These are phyloP conservation scores for Fusarium nurragi DNA, from an alignment of 2,329 filamentous ascomycete genomes.

Conservation along the genomic window DNA sequence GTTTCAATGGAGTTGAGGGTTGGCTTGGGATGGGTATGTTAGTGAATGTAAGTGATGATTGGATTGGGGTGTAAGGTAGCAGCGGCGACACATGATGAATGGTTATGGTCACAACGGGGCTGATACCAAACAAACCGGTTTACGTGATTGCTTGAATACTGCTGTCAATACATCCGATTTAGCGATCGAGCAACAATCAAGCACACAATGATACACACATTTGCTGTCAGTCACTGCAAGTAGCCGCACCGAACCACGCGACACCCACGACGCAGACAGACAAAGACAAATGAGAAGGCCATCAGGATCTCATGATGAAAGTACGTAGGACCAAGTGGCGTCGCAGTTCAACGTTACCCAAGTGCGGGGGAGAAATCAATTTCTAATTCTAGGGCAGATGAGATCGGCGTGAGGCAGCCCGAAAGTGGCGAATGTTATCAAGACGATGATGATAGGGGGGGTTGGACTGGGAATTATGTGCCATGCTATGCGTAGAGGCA, in stretches of 20 bases:
- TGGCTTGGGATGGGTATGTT: slow-evolving; percentile 14
- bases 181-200: background rate
- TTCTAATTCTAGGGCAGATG: slow-evolving; percentile 8
- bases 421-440: slow-evolving; percentile 2
- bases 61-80: background rate
- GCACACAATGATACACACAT: background rate
- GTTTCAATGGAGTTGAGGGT: slow-evolving; percentile 23
- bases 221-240: background rate
- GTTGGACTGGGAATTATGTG: slow-evolving; percentile 2
- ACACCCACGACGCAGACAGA: background rate
- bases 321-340: background rate
- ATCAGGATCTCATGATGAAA: background rate
- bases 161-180: background rate
- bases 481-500: slow-evolving; percentile 2
- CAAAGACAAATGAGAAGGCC: background rate
- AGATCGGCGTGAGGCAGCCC: slow-evolving; percentile 14
- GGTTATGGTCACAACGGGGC: background rate
- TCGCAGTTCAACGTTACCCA: background rate
- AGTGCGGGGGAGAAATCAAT: background rate
- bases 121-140: background rate
- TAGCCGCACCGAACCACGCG: slow-evolving; percentile 7
- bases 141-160: background rate
- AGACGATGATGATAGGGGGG: slow-evolving; percentile 25
- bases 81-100: slow-evolving; percentile 16
- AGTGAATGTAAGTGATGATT: background rate